Conservation (phyloP, 805 yeast species). For the Hanseniaspora mollemarum region DNA sequence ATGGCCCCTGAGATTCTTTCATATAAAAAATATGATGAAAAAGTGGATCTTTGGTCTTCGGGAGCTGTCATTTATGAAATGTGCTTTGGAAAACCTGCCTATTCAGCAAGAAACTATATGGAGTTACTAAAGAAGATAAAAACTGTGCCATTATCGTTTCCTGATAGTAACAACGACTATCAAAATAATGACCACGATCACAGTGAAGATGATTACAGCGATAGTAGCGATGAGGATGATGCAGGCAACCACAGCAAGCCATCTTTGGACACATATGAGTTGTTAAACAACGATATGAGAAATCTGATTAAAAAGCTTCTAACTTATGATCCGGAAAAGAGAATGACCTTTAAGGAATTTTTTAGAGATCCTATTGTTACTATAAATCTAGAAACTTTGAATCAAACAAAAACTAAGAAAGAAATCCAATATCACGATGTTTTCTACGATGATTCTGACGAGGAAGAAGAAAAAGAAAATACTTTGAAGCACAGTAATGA, state of each 20-base stretch:
- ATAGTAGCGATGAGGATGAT: conserved; percentile 3
- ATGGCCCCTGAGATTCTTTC: conserved; percentile 97
- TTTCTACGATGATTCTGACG: conserved; percentile 1
- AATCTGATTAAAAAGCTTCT: conserved; percentile 62
- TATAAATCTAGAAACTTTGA: background rate
- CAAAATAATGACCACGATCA: background rate
- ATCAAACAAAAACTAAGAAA: background rate
- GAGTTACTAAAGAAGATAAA: conserved; percentile 81
- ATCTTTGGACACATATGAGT: background rate
- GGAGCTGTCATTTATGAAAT: conserved; percentile 94
- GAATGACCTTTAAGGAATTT: conserved; percentile 82
- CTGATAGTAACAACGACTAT: conserved; percentile 31
- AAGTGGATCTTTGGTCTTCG: conserved; percentile 96
- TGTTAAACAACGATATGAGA: conserved; percentile 33
- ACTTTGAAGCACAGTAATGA: too few species aligned
- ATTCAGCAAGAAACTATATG: conserved; percentile 83
- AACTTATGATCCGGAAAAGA: conserved; percentile 72
- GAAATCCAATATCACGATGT: background rate
- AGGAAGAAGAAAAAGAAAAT: background rate
- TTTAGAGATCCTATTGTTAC: conserved; percentile 46
- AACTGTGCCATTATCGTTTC: conserved; percentile 67
- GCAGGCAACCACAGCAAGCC: background rate
- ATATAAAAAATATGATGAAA: conserved; percentile 91
- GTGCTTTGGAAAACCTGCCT: conserved; percentile 95
- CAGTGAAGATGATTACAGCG: background rate